These are phyloP conservation scores for Neurospora sp. DNA, from an alignment of 495 filamentous ascomycete genomes.

Conservation along the genomic window DNA sequence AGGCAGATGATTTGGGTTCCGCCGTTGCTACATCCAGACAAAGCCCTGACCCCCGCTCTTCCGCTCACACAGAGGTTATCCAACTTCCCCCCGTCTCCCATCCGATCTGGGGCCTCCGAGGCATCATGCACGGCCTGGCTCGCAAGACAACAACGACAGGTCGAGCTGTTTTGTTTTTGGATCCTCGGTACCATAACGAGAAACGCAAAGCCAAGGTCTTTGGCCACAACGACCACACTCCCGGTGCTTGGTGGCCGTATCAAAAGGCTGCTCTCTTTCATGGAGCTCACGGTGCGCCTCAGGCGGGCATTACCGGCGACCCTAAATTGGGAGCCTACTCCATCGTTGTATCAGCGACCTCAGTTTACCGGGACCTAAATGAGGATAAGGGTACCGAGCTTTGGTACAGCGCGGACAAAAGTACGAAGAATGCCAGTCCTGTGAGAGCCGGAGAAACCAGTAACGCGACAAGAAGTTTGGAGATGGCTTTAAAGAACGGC, in stretches of 20 bases:
- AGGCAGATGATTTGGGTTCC: background rate
- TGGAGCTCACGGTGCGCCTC: conserved; percentile 38
- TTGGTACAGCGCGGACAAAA: conserved; percentile 38
- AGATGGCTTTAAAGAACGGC: conserved; percentile 13
- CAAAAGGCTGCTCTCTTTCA: conserved; percentile 37
- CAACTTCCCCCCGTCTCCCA: conserved; percentile 15
- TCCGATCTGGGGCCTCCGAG: conserved; percentile 18
- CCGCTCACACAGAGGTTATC: background rate
- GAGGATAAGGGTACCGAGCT: conserved; percentile 33
- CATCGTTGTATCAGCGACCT: conserved; percentile 30
- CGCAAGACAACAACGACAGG: background rate
- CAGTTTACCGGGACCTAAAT: conserved; percentile 35
- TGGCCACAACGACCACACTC: conserved; percentile 33
- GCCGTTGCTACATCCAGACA: background rate
- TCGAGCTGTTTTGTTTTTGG: conserved; percentile 12
- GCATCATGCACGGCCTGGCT: conserved; percentile 34
- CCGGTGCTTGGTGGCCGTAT: conserved; percentile 44
- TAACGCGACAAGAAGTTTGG: conserved; percentile 26
- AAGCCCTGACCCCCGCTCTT: background rate
- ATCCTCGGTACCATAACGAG: conserved; percentile 12
- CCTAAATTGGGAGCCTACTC: conserved; percentile 31
- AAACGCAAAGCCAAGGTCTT: conserved; percentile 22
- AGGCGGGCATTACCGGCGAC: conserved; percentile 38
- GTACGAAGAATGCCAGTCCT: conserved; percentile 17
- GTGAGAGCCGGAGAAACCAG: conserved; percentile 8